A percentile compares a stretch with the other conserved stretches of the same genome.
Conservation (phyloP, 2,329 filamentous ascomycete species). For the Hypoxylon sp. region DNA sequence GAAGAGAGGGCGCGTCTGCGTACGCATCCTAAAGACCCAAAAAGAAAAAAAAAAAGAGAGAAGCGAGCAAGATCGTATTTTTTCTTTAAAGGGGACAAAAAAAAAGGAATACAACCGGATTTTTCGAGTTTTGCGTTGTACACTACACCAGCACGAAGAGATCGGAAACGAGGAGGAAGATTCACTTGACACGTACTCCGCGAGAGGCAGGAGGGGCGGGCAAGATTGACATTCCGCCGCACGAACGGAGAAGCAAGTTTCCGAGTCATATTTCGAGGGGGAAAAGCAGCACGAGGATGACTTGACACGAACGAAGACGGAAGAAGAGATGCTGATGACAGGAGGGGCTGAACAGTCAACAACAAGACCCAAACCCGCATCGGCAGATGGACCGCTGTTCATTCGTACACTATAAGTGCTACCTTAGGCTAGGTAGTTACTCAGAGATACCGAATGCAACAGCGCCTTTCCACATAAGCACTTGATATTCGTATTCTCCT, state of each 20-base stretch:
- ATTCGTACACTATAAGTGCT: too few relatives aligned
- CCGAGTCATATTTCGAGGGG: neutral
- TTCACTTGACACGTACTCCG: neutral
- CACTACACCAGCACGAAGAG: slow-evolving; percentile 16
- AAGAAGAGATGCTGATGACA: too few relatives aligned
- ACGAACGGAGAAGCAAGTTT: too few relatives aligned
- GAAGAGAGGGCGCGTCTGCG: slow-evolving; percentile 2
- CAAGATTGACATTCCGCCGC: slow-evolving; percentile 1
- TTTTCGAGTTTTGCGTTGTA: slow-evolving; percentile 18
- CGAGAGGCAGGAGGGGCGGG: slow-evolving; percentile 3
- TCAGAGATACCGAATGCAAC: too few relatives aligned
- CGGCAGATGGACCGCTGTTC: too few relatives aligned
- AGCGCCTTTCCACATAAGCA: too few relatives aligned
- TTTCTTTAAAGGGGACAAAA: neutral
- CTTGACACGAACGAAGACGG: neutral
- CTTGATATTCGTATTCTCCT: too few relatives aligned
- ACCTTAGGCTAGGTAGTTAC: too few relatives aligned
- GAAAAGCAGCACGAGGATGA: neutral
- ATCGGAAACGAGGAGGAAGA: neutral
- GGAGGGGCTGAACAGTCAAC: too few relatives aligned
- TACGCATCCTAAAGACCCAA: slow-evolving; percentile 17
- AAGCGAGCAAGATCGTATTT: neutral
- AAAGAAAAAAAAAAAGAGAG: slow-evolving; percentile 11
- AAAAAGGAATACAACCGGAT: neutral
- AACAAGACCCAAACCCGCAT: too few relatives aligned